These are phyloP conservation scores for Sporobolomyces pararoseus DNA, from an alignment of 768 basidiomycete genomes.

Conservation along the genomic window DNA sequence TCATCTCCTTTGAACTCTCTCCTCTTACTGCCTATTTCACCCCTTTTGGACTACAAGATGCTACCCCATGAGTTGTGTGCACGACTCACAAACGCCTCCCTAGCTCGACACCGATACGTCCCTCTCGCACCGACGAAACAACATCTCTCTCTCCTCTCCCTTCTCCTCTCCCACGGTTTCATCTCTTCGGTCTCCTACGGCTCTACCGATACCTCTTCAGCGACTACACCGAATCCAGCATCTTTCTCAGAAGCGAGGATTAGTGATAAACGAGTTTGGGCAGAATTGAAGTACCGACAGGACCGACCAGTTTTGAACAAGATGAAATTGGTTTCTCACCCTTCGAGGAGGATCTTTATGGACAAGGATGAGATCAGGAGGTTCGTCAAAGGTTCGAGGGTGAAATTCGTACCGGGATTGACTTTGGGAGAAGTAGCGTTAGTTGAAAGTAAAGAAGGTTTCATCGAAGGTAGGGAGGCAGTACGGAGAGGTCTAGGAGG, in stretches of 20 bases:
- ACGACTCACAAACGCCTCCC: conserved; percentile 79
- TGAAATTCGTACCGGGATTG: conserved; percentile 73
- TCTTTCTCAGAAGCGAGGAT: conserved; percentile 58
- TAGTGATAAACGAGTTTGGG: conserved; percentile 80
- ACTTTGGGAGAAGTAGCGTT: conserved; percentile 91
- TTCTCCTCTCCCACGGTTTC: conserved; percentile 87
- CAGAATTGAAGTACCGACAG: conserved; percentile 86
- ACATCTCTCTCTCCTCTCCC: conserved; percentile 84
- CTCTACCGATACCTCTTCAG: conserved; percentile 47
- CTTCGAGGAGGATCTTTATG: conserved; percentile 76
- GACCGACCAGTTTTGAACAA: conserved; percentile 74
- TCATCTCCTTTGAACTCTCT: not conserved
- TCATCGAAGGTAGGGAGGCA: conserved; percentile 91
- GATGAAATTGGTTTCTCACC: conserved; percentile 79
- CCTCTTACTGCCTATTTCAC: too few species aligned
- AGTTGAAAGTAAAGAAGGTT: conserved; percentile 68
- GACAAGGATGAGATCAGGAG: conserved; percentile 65
- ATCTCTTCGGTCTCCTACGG: conserved; percentile 77
- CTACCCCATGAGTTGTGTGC: conserved; percentile 70
- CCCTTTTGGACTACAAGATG: conserved; percentile 10
- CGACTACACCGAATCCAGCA: conserved; percentile 47
- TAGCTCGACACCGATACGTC: conserved; percentile 72
- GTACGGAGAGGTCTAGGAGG: conserved; percentile 70
- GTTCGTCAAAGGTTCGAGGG: conserved; percentile 76
- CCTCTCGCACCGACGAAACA: conserved; percentile 77